phyloP scores from a whole-genome alignment of 306 rosid genomes.

The Cucurbita maxima region DNA sequence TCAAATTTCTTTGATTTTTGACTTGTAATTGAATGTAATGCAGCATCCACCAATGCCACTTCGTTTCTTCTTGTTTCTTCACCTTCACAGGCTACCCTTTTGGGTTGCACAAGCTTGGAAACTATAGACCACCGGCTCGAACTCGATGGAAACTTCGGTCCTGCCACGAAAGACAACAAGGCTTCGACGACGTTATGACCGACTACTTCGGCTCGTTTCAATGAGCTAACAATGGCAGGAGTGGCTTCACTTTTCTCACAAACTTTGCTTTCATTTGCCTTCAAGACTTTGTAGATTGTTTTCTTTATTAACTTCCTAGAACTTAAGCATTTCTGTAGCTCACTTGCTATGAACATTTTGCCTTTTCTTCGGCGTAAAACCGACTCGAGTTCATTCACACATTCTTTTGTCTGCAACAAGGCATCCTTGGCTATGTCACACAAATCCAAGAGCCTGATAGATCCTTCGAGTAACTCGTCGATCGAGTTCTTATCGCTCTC shows the following conservation, averaged over 20 bases:
- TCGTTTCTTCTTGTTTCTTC: conserved; percentile 6
- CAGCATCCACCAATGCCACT: conserved; percentile 9
- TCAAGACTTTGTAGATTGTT: conserved; percentile 10
- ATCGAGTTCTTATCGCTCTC: conserved; percentile 5
- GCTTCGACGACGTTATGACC: conserved; percentile 2
- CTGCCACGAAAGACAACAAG: conserved; percentile 8
- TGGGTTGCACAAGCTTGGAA: conserved; percentile 16
- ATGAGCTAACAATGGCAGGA: not conserved
- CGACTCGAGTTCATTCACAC: conserved; percentile 7
- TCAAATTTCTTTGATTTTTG: conserved; percentile 5
- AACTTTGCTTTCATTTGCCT: not conserved
- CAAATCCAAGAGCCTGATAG: conserved; percentile 16
- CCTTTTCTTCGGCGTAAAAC: conserved; percentile 12
- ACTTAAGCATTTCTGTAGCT: conserved; percentile 12
- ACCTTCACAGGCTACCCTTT: conserved; percentile 14
- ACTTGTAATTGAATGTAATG: not conserved
- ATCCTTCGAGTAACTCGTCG: conserved; percentile 17
- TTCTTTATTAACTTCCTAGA: conserved; percentile 16
- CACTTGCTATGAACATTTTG: conserved; percentile 6
- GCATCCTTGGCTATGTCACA: conserved; percentile 17
- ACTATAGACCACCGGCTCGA: conserved; percentile 15
- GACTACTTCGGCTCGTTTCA: conserved; percentile 13
- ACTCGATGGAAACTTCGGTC: conserved; percentile 4
- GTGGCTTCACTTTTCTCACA: not conserved
- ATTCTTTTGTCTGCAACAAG: conserved; percentile 11